Conservation (phyloP, 2,329 filamentous ascomycete species). For the Aspergillus chevalieri region DNA sequence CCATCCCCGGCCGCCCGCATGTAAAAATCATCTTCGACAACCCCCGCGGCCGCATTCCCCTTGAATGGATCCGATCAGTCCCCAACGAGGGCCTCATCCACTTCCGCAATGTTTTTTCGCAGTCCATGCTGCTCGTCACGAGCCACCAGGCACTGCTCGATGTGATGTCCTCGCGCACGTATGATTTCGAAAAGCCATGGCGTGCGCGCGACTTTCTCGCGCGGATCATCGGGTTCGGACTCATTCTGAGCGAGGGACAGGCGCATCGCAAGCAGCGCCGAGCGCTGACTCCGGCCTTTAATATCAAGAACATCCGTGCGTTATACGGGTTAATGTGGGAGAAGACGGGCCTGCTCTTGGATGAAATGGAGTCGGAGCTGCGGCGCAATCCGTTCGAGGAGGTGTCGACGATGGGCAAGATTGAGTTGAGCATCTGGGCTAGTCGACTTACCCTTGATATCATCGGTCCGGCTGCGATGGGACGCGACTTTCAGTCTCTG, state of each 20-base stretch:
- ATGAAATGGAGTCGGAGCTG: constrained; percentile 29
- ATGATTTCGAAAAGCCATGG: constrained; percentile 50
- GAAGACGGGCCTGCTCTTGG: constrained; percentile 29
- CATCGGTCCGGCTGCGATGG: constrained; percentile 53
- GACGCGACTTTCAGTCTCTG: constrained; percentile 50
- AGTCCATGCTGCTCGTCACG: constrained; percentile 23
- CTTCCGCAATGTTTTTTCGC: constrained; percentile 45
- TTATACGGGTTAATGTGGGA: constrained; percentile 34
- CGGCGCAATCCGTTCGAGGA: constrained; percentile 23
- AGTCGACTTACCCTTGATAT: constrained; percentile 52
- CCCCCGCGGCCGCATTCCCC: constrained; percentile 24
- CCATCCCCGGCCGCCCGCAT: constrained; percentile 27
- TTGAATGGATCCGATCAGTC: constrained; percentile 46
- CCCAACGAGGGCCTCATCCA: constrained; percentile 52
- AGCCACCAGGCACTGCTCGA: constrained; percentile 43
- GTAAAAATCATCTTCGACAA: constrained; percentile 26
- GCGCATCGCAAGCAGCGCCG: constrained; percentile 44
- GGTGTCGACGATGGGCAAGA: constrained; percentile 18
- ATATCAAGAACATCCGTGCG: constrained; percentile 31
- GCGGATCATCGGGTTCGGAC: constrained; percentile 45
- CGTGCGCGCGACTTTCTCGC: constrained; percentile 40
- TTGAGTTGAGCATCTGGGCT: constrained; percentile 32
- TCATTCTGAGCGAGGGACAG: constrained; percentile 47
- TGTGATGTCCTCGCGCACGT: constrained; percentile 47
- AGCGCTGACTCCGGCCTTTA: constrained; percentile 32